Conservation (phyloP, 345 rosid species). For the Bretschneidera sinensis region DNA sequence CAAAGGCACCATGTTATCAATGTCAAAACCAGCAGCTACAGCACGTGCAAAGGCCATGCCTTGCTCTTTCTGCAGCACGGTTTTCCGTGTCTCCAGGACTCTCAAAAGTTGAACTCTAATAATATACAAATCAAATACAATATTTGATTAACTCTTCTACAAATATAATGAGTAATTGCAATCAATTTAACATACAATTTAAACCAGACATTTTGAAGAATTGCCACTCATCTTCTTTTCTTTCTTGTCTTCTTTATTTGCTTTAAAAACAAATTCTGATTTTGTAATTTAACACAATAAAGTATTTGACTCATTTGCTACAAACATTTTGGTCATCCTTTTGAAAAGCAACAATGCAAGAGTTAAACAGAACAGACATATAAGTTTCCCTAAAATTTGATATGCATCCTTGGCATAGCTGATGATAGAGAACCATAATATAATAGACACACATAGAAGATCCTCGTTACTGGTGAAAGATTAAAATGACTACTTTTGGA, state of each 20-base stretch:
- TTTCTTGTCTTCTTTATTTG: no score
- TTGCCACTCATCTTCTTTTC: background rate
- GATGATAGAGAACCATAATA: background rate
- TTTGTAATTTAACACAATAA: no score
- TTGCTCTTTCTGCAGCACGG: conserved; percentile 88
- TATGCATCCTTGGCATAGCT: background rate
- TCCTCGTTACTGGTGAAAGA: background rate
- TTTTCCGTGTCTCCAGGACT: conserved; percentile 82
- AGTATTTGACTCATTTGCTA: no score
- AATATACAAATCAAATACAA: conserved; percentile 6
- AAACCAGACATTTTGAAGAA: background rate
- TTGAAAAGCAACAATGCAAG: background rate
- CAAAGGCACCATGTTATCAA: conserved; percentile 68
- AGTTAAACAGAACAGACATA: no score
- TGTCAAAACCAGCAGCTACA: conserved; percentile 92
- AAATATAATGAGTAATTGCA: background rate
- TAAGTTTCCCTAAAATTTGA: background rate
- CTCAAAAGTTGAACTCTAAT: conserved; percentile 80
- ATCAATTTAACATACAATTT: background rate
- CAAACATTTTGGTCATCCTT: no score
- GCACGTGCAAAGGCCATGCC: conserved; percentile 99
- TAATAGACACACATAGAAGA: background rate
- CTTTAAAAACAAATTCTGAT: no score
- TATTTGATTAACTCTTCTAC: background rate
- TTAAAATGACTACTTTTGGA: background rate